phyloP scores from a whole-genome alignment of 169 alveolate genomes.

The Eimeria maxima region DNA sequence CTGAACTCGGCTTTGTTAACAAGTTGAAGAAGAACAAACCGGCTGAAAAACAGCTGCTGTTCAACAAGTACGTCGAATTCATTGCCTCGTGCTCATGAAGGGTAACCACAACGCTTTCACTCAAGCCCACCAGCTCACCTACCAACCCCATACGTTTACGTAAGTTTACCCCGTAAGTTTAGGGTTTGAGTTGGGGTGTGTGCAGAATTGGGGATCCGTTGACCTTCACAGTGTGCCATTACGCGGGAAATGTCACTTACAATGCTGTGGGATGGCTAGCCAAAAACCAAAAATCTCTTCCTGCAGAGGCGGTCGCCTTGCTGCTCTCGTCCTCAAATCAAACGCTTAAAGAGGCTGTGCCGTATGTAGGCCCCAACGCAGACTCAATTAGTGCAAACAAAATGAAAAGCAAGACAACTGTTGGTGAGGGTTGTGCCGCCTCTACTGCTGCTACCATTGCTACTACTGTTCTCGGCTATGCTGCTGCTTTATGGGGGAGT shows the following conservation, averaged over 20 bases:
- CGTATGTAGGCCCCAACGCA: background rate
- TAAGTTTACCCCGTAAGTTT: too few relatives aligned
- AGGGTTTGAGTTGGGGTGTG: too few relatives aligned
- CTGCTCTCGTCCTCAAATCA: background rate
- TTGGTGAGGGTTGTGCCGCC: background rate
- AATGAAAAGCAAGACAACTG: conserved; percentile 38
- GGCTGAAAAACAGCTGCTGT: background rate
- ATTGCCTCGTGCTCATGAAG: too few relatives aligned
- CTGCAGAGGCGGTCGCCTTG: conserved; percentile 29
- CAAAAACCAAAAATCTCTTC: conserved; percentile 52
- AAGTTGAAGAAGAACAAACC: conserved; percentile 33
- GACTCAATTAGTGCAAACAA: background rate
- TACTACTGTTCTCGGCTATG: background rate
- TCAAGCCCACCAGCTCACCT: too few relatives aligned
- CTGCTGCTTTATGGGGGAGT: too few relatives aligned
- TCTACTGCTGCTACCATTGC: too few relatives aligned
- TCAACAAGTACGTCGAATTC: background rate
- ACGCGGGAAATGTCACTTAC: conserved; percentile 64
- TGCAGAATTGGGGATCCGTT: conserved; percentile 18
- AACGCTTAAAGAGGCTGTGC: conserved; percentile 13
- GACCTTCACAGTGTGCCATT: conserved; percentile 47
- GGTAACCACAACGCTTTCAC: too few relatives aligned
- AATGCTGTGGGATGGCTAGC: conserved; percentile 66
- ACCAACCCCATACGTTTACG: too few relatives aligned
- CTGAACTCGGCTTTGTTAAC: conserved; percentile 66